These are phyloP conservation scores for Tetraselmis chui DNA, from an alignment of 139 green algal species.

Conservation along the genomic window DNA sequence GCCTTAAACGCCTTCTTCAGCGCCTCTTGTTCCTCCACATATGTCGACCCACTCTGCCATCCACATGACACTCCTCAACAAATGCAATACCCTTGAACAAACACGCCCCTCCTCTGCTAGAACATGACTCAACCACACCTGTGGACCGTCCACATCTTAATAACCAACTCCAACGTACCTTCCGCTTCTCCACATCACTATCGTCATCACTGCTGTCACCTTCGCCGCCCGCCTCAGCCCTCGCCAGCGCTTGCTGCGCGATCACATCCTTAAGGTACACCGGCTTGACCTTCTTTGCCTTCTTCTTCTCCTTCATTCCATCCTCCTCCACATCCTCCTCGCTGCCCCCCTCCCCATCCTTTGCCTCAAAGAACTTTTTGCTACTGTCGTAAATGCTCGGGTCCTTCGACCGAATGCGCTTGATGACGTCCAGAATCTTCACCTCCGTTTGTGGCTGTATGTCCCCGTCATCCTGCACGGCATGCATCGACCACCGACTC, in stretches of 20 bases:
- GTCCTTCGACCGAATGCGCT: conserved; percentile 63
- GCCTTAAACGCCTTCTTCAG: conserved; percentile 62
- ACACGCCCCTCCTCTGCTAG: no score
- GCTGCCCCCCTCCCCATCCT: conserved; percentile 27
- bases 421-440: conserved; percentile 62
- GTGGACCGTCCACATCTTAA: conserved; percentile 13
- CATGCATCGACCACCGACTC: background rate
- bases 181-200: background rate
- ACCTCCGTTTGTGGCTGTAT: conserved; percentile 46
- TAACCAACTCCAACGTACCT: background rate
- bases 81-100: no score
- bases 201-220: conserved; percentile 15
- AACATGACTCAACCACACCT: no score
- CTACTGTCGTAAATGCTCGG: conserved; percentile 60
- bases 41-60: conserved; percentile 31
- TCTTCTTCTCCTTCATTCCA: conserved; percentile 7
- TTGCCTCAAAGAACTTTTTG: conserved; percentile 51
- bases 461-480: conserved; percentile 38
- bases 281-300: conserved; percentile 36
- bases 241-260: conserved; percentile 47
- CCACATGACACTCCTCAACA: no score
- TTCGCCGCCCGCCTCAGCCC: conserved; percentile 30
- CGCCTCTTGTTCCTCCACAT: conserved; percentile 66
- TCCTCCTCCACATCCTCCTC: conserved; percentile 17
- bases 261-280: conserved; percentile 76